Percentiles rank a stretch among this genome's conserved stretches.
Evolutionary conservation across 2,329 filamentous ascomycete species (phyloP).

Genomic region (Nakataea oryzae): DNA sequence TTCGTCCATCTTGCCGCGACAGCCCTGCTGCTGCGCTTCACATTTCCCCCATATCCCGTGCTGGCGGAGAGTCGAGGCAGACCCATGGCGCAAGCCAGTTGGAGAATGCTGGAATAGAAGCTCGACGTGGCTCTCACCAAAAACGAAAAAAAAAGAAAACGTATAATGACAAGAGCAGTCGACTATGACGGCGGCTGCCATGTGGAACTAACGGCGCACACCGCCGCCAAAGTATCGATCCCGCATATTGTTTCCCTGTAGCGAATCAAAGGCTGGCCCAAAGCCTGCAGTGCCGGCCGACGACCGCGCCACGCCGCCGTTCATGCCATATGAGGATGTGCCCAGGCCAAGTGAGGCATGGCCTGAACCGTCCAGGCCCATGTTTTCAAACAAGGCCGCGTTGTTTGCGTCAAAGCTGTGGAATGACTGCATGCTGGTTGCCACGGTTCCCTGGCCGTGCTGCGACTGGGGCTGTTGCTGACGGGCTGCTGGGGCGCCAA

Average conservation of each 20-base stretch:
- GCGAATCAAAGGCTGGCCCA: slow-evolving; percentile 14
- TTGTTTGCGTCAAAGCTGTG: slow-evolving; percentile 11
- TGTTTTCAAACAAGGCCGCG: slow-evolving; percentile 14
- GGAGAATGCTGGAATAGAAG: not conserved
- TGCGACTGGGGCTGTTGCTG: slow-evolving; percentile 13
- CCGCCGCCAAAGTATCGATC: slow-evolving; percentile 11
- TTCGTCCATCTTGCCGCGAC: not conserved
- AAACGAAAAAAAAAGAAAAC: not conserved
- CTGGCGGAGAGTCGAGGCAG: not conserved
- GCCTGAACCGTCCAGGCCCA: slow-evolving; percentile 17
- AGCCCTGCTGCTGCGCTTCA: not conserved
- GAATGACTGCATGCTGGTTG: slow-evolving; percentile 10
- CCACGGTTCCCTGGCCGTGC: slow-evolving; percentile 3
- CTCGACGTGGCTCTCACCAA: not conserved
- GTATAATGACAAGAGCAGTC: not conserved
- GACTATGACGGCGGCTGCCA: not conserved
- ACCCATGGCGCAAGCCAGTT: not conserved
- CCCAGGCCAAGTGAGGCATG: slow-evolving; percentile 13
- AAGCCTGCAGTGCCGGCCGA: slow-evolving; percentile 10
- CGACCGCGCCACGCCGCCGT: slow-evolving; percentile 14
- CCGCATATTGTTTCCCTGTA: slow-evolving; percentile 5
- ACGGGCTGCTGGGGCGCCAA: slow-evolving; percentile 4
- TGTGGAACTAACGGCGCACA: slow-evolving; percentile 6
- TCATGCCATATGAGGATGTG: slow-evolving; percentile 13
- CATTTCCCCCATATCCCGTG: not conserved